Evolutionary conservation across 1,284 basidiomycete species (phyloP).

Genomic region (Heimioporus punctisporus): DNA sequence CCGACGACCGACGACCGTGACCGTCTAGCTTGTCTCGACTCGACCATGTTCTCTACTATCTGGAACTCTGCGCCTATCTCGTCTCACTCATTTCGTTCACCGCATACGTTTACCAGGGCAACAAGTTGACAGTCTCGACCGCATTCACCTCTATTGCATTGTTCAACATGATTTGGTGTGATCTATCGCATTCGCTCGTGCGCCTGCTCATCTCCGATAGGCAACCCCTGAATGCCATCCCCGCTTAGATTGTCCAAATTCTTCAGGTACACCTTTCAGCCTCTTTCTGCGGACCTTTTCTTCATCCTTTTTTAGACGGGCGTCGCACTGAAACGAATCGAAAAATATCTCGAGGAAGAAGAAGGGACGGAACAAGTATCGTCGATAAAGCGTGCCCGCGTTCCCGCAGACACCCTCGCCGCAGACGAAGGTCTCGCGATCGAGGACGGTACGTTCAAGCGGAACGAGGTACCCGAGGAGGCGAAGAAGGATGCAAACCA

Average conservation of each 20-base stretch:
- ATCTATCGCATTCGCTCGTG: neutral
- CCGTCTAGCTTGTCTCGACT: slow-evolving; percentile 59
- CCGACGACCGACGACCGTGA: neutral
- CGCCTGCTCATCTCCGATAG: slow-evolving; percentile 25
- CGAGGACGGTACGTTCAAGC: slow-evolving; percentile 57
- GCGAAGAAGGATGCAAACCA: neutral
- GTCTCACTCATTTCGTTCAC: slow-evolving; percentile 74
- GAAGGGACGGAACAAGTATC: slow-evolving; percentile 79
- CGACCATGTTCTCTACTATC: slow-evolving; percentile 60
- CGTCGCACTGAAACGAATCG: slow-evolving; percentile 81
- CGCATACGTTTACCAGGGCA: slow-evolving; percentile 61
- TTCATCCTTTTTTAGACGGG: slow-evolving; percentile 46
- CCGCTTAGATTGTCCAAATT: slow-evolving; percentile 57
- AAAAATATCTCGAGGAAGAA: slow-evolving; percentile 81
- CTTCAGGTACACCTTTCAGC: too few species aligned
- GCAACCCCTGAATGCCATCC: slow-evolving; percentile 71
- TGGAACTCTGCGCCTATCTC: slow-evolving; percentile 71
- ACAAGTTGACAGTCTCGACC: slow-evolving; percentile 63
- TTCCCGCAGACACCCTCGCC: slow-evolving; percentile 16
- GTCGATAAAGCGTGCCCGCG: slow-evolving; percentile 49
- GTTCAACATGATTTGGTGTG: slow-evolving; percentile 70
- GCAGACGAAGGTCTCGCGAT: slow-evolving; percentile 51
- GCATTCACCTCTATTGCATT: slow-evolving; percentile 80
- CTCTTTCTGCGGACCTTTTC: too few species aligned
- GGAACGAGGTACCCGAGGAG: slow-evolving; percentile 48